Evolutionary conservation across 257 asterid genomes (phyloP).

Genomic region (Gentiana dahurica): DNA sequence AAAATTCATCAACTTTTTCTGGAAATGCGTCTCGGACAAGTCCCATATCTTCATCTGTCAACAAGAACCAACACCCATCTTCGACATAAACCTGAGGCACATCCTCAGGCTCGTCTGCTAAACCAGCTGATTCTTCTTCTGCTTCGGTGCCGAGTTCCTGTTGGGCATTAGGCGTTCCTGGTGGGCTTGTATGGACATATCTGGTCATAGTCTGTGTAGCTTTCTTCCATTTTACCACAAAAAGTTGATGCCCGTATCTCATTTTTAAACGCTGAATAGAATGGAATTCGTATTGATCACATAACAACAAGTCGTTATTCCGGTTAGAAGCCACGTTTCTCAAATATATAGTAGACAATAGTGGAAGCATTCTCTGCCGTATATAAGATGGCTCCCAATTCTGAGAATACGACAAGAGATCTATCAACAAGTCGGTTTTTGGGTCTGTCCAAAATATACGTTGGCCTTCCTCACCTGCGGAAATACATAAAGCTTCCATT

Average conservation of each 20-base stretch:
- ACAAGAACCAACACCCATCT: constrained; percentile 44
- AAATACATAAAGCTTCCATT: constrained; percentile 1
- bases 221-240: constrained; percentile 75
- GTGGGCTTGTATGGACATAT: constrained; percentile 12
- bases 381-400: constrained; percentile 87
- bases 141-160: constrained; percentile 23
- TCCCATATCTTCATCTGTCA: constrained; percentile 77
- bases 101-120: constrained; percentile 39
- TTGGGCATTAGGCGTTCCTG: constrained; percentile 30
- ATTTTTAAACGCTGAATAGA: constrained; percentile 66
- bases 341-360: constrained; percentile 65
- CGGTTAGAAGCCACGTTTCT: constrained; percentile 51
- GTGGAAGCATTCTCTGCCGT: constrained; percentile 67
- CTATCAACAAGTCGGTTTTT: constrained; percentile 52
- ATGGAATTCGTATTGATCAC: constrained; percentile 67
- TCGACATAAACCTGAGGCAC: constrained; percentile 38
- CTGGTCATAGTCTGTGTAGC: constrained; percentile 21
- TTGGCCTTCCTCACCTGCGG: constrained; percentile 55
- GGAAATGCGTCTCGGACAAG: constrained; percentile 75
- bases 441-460: constrained; percentile 55
- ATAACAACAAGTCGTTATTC: constrained; percentile 28
- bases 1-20: constrained; percentile 40
- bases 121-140: constrained; percentile 34
- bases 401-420: constrained; percentile 59
- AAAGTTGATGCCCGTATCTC: constrained; percentile 56